phyloP scores from a whole-genome alignment of 306 rosid species.

The Glycyrrhiza uralensis region DNA sequence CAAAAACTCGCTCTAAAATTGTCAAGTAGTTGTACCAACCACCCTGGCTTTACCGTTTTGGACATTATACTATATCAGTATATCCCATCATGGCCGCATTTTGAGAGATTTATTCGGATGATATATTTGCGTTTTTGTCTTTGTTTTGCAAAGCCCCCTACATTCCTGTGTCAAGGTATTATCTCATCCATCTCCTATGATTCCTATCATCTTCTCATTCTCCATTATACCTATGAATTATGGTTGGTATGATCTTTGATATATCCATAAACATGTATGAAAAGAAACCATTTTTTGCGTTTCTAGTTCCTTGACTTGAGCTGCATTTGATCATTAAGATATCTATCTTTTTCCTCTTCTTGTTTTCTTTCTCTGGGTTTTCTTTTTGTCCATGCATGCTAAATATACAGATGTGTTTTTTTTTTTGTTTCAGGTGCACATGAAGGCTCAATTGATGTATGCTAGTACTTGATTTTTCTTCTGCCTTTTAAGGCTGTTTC shows the following conservation, averaged over 20 bases:
- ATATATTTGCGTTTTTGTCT: slow-evolving; percentile 33
- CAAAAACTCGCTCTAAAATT: slow-evolving; percentile 39
- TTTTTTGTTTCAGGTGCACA: slow-evolving; percentile 30
- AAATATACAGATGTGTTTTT: neutral
- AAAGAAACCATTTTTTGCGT: too few relatives aligned
- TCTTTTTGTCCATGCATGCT: neutral
- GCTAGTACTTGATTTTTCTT: slow-evolving; percentile 45
- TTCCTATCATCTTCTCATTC: neutral
- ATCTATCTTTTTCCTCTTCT: neutral
- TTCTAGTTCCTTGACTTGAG: neutral
- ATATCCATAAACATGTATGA: too few relatives aligned
- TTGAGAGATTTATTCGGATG: slow-evolving; percentile 37
- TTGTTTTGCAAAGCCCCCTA: slow-evolving; percentile 23
- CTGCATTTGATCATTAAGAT: slow-evolving; percentile 15
- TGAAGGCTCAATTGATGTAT: slow-evolving; percentile 30
- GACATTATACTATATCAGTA: neutral
- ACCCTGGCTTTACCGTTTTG: slow-evolving; percentile 27
- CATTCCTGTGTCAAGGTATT: slow-evolving; percentile 46
- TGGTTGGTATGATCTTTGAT: too few relatives aligned
- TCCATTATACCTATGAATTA: too few relatives aligned
- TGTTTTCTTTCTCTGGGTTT: neutral
- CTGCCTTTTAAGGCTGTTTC: slow-evolving; percentile 27
- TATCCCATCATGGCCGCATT: neutral
- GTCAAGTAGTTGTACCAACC: slow-evolving; percentile 35
- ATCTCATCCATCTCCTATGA: too few relatives aligned